Conservation (phyloP, 805 yeast species). For the Starmera dryadoides region DNA sequence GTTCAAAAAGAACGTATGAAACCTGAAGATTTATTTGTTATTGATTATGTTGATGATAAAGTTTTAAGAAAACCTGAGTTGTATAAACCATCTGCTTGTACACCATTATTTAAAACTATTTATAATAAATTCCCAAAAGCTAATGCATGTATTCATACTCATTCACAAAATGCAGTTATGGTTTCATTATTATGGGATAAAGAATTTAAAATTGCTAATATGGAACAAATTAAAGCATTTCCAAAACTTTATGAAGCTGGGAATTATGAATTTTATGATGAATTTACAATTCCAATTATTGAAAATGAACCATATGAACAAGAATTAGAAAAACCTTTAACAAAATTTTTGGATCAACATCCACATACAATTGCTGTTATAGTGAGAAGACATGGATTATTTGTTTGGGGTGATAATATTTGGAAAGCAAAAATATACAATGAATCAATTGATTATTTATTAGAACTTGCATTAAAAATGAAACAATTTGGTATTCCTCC, state of each 20-base stretch:
- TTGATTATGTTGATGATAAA: slow-evolving; percentile 44
- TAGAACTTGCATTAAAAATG: slow-evolving; percentile 84
- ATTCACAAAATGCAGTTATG: slow-evolving; percentile 84
- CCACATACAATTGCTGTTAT: slow-evolving; percentile 82
- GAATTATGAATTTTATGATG: slow-evolving; percentile 64
- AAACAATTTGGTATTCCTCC: slow-evolving; percentile 58
- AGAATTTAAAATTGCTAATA: slow-evolving; percentile 68
- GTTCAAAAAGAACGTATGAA: slow-evolving; percentile 86
- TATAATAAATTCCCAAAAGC: slow-evolving; percentile 52
- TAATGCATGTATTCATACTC: slow-evolving; percentile 94
- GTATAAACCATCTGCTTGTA: slow-evolving; percentile 88
- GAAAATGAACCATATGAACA: slow-evolving; percentile 89
- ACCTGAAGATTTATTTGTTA: slow-evolving; percentile 77
- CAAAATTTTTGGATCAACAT: slow-evolving; percentile 55
- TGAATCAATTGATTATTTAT: slow-evolving; percentile 85
- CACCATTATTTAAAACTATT: slow-evolving; percentile 72
- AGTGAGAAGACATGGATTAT: slow-evolving; percentile 90
- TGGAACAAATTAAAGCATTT: slow-evolving; percentile 90
- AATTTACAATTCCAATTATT: slow-evolving; percentile 78
- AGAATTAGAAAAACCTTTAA: slow-evolving; percentile 62
- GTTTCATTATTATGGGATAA: slow-evolving; percentile 61
- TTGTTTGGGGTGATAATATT: slow-evolving; percentile 91
- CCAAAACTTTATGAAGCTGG: slow-evolving; percentile 50
- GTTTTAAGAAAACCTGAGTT: slow-evolving; percentile 54
- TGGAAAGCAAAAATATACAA: slow-evolving; percentile 92